A percentile compares a stretch with the other conserved stretches of the same genome.
phyloP scores from a whole-genome alignment of 2,329 filamentous ascomycete genomes.

The Magnaporthiopsis poae region DNA sequence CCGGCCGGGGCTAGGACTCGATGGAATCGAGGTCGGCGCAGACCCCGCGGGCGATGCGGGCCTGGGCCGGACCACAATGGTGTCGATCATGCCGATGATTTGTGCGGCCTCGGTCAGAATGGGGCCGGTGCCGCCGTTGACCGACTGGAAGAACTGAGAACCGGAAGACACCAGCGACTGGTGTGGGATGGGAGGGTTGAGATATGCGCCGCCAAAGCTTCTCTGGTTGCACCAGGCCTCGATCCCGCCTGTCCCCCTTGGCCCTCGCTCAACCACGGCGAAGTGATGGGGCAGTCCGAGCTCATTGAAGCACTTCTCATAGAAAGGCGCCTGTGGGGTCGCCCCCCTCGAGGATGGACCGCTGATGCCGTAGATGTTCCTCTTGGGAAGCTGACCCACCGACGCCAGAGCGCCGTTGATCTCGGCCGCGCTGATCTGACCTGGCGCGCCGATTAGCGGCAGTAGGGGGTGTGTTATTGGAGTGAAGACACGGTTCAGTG shows the following conservation, averaged over 20 bases:
- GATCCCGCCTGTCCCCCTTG: slow-evolving; percentile 41
- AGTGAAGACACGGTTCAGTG: slow-evolving; percentile 76
- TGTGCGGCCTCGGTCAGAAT: slow-evolving; percentile 65
- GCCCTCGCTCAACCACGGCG: slow-evolving; percentile 60
- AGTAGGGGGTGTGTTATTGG: slow-evolving; percentile 79
- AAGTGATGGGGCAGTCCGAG: slow-evolving; percentile 80
- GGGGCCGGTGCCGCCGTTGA: slow-evolving; percentile 42
- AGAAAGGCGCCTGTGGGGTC: slow-evolving; percentile 71
- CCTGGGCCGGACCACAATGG: slow-evolving; percentile 56
- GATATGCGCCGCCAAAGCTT: slow-evolving; percentile 71
- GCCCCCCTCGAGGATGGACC: slow-evolving; percentile 52
- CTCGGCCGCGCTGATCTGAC: slow-evolving; percentile 75
- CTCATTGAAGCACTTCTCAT: slow-evolving; percentile 74
- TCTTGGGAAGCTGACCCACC: slow-evolving; percentile 70
- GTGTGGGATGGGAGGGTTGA: slow-evolving; percentile 61
- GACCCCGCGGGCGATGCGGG: slow-evolving; percentile 32
- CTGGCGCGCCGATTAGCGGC: slow-evolving; percentile 74
- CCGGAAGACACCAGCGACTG: slow-evolving; percentile 49
- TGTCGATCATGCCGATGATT: slow-evolving; percentile 73
- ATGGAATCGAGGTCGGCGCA: slow-evolving; percentile 36
- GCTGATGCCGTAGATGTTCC: slow-evolving; percentile 71
- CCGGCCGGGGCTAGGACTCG: slow-evolving; percentile 34
- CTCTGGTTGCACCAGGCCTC: slow-evolving; percentile 63
- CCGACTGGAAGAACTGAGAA: slow-evolving; percentile 36
- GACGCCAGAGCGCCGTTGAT: slow-evolving; percentile 72